Base-by-base conservation (phyloP, 2,329 filamentous ascomycete genomes). In the Rutstroemia sp. region DNA sequence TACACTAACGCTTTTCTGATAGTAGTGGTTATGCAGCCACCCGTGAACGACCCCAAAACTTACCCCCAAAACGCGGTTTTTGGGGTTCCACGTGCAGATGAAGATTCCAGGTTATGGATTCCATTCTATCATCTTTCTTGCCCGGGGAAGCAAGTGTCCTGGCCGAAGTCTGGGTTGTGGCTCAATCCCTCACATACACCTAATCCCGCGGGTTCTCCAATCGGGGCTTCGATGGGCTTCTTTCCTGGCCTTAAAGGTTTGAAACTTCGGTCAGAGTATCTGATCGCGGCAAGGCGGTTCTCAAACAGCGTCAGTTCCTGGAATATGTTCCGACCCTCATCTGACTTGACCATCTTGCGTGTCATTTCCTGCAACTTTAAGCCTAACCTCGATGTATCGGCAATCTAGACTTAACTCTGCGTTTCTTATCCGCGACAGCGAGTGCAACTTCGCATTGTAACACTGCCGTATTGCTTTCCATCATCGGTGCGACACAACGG, bases 11-110 rank as follows among this genome's bases (percentile, higher is more conserved):
- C 30, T 34, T 12, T 34, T 34, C 9, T 12, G 30, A 34, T 34
- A 12, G 30, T 41, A 27, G 51, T 38, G 19, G n/a, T 23, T 34
- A 48, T 53, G 54, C 54, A 52, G 54, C 49, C 23, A 41, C 27
- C 49, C 54, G 41, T 23, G 25, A 45, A 44, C 50, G 14, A 44
- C 17, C 16, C 17, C 16, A 38, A 48, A 51, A 48, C 39, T 39
- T 48, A 17, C 41, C 14, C 7, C 7, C 42, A 48, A 10, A 39
- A 34, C 27, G 6, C 42, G 25, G 23, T 23, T 5, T 17, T 45
- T 1, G 9, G 16, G 2, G 16, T 42, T 30, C 21, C 27, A 48
- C 44, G 34, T 39, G 48, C 48, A 21, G 25, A 51, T 21, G 17
- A 9, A 25, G 16, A n/a, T 9, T n/a, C 42, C 21, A 19, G 21